Evolutionary conservation across 495 filamentous ascomycete species (phyloP).

Genomic region (Penicillium ochrochloron): DNA sequence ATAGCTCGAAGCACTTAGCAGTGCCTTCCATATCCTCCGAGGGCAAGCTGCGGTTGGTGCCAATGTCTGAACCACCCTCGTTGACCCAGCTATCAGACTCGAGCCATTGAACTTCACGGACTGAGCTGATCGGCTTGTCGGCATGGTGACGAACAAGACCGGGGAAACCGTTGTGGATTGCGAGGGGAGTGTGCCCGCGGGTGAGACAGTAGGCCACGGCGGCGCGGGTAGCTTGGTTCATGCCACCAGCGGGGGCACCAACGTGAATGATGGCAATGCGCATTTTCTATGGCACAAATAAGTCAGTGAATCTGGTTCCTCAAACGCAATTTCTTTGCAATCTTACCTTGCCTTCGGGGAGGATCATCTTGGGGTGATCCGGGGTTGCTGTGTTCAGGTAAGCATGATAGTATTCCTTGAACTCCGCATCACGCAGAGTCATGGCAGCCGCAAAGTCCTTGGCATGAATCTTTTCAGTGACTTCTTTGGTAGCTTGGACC

Average conservation of each 20-base stretch:
- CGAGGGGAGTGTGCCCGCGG: constrained; percentile 89
- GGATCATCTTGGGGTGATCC: constrained; percentile 62
- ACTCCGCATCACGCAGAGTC: constrained; percentile 86
- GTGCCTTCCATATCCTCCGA: constrained; percentile 79
- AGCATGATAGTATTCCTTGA: constrained; percentile 87
- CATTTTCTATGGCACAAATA: constrained; percentile 65
- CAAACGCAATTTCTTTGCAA: neutral
- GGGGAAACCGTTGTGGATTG: constrained; percentile 96
- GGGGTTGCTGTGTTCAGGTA: constrained; percentile 86
- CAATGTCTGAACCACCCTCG: constrained; percentile 96
- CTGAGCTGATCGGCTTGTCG: constrained; percentile 79
- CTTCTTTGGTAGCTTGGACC: constrained; percentile 79
- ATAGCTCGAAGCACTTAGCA: constrained; percentile 82
- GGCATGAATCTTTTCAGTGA: constrained; percentile 76
- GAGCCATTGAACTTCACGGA: constrained; percentile 86
- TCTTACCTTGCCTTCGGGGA: constrained; percentile 75
- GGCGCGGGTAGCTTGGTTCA: constrained; percentile 95
- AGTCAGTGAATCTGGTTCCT: neutral
- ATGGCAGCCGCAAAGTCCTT: constrained; percentile 87
- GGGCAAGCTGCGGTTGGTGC: constrained; percentile 92
- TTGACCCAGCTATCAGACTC: constrained; percentile 94
- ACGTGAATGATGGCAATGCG: constrained; percentile 95
- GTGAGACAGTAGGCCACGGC: constrained; percentile 94
- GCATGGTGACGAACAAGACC: constrained; percentile 89
- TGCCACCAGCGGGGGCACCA: constrained; percentile 96